Evolutionary conservation across 805 yeast genomes (phyloP).

Genomic region (Candida jianshihensis): DNA sequence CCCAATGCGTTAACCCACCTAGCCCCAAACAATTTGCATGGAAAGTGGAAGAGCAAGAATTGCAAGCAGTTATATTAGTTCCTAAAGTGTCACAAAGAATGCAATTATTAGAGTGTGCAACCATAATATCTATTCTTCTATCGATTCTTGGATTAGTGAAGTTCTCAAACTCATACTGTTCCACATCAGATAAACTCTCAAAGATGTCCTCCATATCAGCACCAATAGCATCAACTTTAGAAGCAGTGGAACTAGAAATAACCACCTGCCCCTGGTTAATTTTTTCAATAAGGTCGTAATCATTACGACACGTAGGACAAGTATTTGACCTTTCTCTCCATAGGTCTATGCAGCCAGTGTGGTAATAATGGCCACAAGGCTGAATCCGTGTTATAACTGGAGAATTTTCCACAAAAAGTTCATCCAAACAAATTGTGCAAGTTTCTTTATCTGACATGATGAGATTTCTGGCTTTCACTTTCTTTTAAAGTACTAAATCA

Average conservation of each 20-base stretch:
- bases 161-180: not conserved
- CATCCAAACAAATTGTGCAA: conserved; percentile 62
- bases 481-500: too few relatives aligned
- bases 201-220: conserved; percentile 11
- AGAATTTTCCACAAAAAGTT: conserved; percentile 17
- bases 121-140: conserved; percentile 14
- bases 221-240: conserved; percentile 6
- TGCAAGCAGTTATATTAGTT: conserved; percentile 17
- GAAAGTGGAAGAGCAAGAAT: conserved; percentile 32
- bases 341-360: conserved; percentile 44
- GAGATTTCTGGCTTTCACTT: not conserved
- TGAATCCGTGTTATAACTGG: conserved; percentile 23
- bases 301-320: conserved; percentile 56
- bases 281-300: conserved; percentile 33
- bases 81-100: conserved; percentile 17
- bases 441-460: conserved; percentile 15
- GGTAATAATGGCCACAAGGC: conserved; percentile 52
- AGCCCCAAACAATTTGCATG: conserved; percentile 36
- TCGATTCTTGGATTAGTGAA: conserved; percentile 6
- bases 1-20: conserved; percentile 27
- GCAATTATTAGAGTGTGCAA: conserved; percentile 18
- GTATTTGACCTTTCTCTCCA: conserved; percentile 54
- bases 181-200: conserved; percentile 9
- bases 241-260: conserved; percentile 7
- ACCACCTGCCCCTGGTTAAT: conserved; percentile 17